Evolutionary conservation across 2,329 filamentous ascomycete species (phyloP).

Genomic region (Sporothrix sp.): DNA sequence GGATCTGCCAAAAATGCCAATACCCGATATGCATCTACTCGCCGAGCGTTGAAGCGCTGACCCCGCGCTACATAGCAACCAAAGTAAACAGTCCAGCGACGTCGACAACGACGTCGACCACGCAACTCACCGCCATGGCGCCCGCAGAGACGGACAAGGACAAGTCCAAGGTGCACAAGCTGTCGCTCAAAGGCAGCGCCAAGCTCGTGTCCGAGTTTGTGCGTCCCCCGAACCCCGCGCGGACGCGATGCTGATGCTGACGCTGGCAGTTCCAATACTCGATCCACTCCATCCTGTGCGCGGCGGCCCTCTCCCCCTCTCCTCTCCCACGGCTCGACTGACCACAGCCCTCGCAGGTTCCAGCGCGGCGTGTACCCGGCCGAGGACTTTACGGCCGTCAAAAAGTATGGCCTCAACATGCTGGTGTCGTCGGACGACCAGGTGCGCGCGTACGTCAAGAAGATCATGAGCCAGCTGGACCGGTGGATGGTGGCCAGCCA

Average conservation of each 20-base stretch:
- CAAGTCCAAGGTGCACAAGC: slow-evolving; percentile 88
- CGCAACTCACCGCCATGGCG: slow-evolving; percentile 11
- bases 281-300: slow-evolving; percentile 89
- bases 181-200: slow-evolving; percentile 73
- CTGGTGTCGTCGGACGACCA: slow-evolving; percentile 94
- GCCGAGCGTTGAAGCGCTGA: too few relatives aligned
- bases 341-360: slow-evolving; percentile 55
- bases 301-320: neutral
- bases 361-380: slow-evolving; percentile 81
- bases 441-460: slow-evolving; percentile 98
- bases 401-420: slow-evolving; percentile 99
- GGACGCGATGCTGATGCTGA: neutral
- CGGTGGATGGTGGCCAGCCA: slow-evolving; percentile 97
- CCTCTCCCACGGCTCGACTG: neutral
- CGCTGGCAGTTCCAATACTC: slow-evolving; percentile 77
- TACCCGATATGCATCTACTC: too few relatives aligned
- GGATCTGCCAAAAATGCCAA: too few relatives aligned
- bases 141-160: slow-evolving; percentile 39
- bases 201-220: slow-evolving; percentile 95
- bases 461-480: slow-evolving; percentile 96
- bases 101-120: neutral
- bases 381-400: slow-evolving; percentile 93
- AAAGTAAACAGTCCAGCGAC: slow-evolving; percentile 12
- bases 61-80: slow-evolving; percentile 13
- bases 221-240: slow-evolving; percentile 38